A percentile compares a stretch with the other conserved stretches of the same genome.
Evolutionary conservation across 1,139 yeast genomes (phyloP).

Genomic region (Geotrichum bryndzae): DNA sequence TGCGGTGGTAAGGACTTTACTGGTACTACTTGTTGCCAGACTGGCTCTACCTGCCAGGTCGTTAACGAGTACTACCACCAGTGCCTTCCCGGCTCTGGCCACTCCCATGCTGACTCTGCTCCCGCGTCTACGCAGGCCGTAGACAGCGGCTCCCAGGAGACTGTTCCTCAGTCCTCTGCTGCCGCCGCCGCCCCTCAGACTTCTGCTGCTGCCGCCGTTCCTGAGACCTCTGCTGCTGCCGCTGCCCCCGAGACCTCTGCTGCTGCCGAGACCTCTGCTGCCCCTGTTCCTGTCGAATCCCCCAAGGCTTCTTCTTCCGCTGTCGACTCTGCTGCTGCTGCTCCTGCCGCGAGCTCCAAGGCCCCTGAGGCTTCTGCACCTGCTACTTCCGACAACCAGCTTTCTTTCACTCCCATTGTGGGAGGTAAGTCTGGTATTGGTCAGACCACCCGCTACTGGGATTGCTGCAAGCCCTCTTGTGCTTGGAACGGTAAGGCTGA

Average conservation of each 20-base stretch:
- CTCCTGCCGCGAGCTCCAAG: background rate
- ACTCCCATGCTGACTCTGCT: background rate
- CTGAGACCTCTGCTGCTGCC: background rate
- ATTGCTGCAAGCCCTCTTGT: conserved; percentile 22
- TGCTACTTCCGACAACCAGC: background rate
- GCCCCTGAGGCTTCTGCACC: background rate
- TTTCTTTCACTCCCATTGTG: conserved; percentile 8
- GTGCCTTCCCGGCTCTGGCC: conserved; percentile 14
- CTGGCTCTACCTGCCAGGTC: conserved; percentile 9
- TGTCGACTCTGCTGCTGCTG: background rate
- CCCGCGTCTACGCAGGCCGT: background rate
- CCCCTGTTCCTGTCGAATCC: background rate
- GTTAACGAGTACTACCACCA: conserved; percentile 15
- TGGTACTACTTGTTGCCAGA: conserved; percentile 17
- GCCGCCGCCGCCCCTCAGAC: background rate
- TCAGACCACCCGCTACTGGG: conserved; percentile 22
- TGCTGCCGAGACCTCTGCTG: background rate
- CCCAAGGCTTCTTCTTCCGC: background rate
- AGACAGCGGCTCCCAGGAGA: background rate
- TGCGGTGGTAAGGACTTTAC: conserved; percentile 13
- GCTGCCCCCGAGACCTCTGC: background rate
- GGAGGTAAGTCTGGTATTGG: conserved; percentile 21
- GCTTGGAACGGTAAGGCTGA: conserved; percentile 20
- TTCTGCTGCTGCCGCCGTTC: background rate
- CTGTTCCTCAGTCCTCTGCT: background rate